Evolutionary conservation across 495 filamentous ascomycete species (phyloP).

Genomic region (Aspergillus diversus): DNA sequence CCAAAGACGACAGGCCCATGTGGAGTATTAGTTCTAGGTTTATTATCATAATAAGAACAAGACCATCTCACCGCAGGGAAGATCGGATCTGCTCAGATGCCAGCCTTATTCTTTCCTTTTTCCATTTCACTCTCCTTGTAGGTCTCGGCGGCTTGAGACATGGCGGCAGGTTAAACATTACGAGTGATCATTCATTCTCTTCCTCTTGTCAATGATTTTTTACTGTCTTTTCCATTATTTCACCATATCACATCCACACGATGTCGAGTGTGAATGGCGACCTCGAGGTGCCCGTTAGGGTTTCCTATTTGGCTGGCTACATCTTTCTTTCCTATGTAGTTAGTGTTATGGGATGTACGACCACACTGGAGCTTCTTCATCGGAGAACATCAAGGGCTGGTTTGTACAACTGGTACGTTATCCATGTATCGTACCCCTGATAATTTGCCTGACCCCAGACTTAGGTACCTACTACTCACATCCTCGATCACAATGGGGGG

Average conservation of each 20-base stretch:
- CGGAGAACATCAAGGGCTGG: conserved; percentile 69
- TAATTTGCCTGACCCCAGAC: neutral
- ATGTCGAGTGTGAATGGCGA: conserved; percentile 28
- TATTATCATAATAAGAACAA: conserved; percentile 12
- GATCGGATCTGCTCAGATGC: conserved; percentile 7
- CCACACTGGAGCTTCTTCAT: conserved; percentile 82
- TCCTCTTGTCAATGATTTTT: conserved; percentile 9
- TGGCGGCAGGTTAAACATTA: conserved; percentile 4
- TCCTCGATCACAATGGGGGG: conserved; percentile 80
- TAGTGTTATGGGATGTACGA: conserved; percentile 74
- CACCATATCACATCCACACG: conserved; percentile 15
- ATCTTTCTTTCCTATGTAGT: conserved; percentile 78
- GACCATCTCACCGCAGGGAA: conserved; percentile 6
- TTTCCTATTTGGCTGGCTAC: conserved; percentile 61
- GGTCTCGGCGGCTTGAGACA: conserved; percentile 1
- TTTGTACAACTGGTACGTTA: conserved; percentile 66
- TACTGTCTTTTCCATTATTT: neutral
- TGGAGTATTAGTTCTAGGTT: conserved; percentile 15
- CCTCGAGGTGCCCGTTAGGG: conserved; percentile 14
- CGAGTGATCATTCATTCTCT: neutral
- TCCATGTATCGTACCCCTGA: neutral
- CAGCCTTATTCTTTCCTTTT: neutral
- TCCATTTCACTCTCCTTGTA: neutral
- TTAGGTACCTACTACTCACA: conserved; percentile 70
- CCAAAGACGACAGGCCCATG: neutral